Base-by-base conservation (phyloP, 2,329 filamentous ascomycete genomes). In the Xylariaceae sp. region DNA sequence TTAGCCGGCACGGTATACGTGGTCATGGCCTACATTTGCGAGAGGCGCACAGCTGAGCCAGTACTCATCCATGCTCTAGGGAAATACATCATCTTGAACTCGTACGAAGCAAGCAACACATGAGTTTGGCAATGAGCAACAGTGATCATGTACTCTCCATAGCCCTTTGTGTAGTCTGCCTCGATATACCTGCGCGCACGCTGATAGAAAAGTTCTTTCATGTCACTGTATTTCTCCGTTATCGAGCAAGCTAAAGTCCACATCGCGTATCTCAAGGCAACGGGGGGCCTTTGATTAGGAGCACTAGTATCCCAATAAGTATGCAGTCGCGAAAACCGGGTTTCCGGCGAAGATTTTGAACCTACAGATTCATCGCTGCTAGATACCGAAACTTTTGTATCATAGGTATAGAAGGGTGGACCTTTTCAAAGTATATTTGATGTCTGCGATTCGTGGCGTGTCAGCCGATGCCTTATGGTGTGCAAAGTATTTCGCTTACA, bases 61-160 rank as follows among this genome's bases (percentile, higher is more conserved):
- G 87, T 85, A 52, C 87, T 96, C 68, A 95, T 81, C 93, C 93
- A 97, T 1, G 93, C 93, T 51, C 93, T 75, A 1, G 93, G 91
- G 54, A 97, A 97, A 63, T 89, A 94, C 87, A 97, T 95, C 76
- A 87, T 86, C 67, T 91, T 95, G 72, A 96, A 97, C 63, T 98
- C 93, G 56, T 95, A 96, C 1, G 78, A 81, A 4, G 83, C 79
- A 36, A 94, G 73, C 16, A 97, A 69, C 19, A 82, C 72, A 75
- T 94, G 94, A 1, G 87, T 81, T 62, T 98, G 93, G 38, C 85
- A 87, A 63, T 95, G 88, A 13, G 85, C 83, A 22, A 96, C 73
- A 1, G 85, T 91, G 51, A 96, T 86, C 61, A 94, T 86, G 51
- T 83, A 77, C 63, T 97, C 91, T 39, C 93, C 93, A 52, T 91